phyloP scores from a whole-genome alignment of 768 basidiomycete genomes.

The Boletus sp. region DNA sequence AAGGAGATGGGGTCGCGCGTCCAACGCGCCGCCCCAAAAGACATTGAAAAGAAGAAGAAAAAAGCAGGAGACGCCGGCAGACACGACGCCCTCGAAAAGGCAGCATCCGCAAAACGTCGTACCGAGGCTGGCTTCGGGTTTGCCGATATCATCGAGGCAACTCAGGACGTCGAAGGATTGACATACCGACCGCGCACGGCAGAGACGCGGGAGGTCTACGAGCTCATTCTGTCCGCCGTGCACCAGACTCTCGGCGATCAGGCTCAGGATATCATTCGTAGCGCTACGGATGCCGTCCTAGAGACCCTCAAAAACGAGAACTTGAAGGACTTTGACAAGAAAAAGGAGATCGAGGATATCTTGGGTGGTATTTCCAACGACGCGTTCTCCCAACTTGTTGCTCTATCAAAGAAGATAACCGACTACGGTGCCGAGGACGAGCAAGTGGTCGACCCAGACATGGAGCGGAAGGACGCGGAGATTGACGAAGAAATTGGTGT shows the following conservation, averaged over 20 bases:
- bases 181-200: conserved; percentile 90
- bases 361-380: conserved; percentile 66
- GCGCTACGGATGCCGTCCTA: conserved; percentile 89
- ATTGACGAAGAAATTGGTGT: conserved; percentile 98
- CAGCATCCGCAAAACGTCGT: conserved; percentile 51
- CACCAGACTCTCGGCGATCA: conserved; percentile 89
- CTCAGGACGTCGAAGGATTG: conserved; percentile 89
- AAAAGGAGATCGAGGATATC: conserved; percentile 84
- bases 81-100: conserved; percentile 56
- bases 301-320: conserved; percentile 85
- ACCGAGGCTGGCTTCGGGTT: conserved; percentile 73
- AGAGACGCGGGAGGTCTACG: conserved; percentile 93
- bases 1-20: conserved; percentile 94
- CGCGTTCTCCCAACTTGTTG: conserved; percentile 77
- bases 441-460: conserved; percentile 69
- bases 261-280: conserved; percentile 92
- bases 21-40: conserved; percentile 76
- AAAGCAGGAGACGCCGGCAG: conserved; percentile 55
- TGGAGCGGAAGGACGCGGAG: conserved; percentile 78
- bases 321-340: conserved; percentile 96
- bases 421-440: conserved; percentile 93
- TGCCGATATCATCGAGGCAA: conserved; percentile 90
- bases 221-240: conserved; percentile 80
- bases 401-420: conserved; percentile 88
- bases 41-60: conserved; percentile 92